These are phyloP conservation scores for Fraxinus sp. DNA, from an alignment of 305 asterid species.

Conservation along the genomic window DNA sequence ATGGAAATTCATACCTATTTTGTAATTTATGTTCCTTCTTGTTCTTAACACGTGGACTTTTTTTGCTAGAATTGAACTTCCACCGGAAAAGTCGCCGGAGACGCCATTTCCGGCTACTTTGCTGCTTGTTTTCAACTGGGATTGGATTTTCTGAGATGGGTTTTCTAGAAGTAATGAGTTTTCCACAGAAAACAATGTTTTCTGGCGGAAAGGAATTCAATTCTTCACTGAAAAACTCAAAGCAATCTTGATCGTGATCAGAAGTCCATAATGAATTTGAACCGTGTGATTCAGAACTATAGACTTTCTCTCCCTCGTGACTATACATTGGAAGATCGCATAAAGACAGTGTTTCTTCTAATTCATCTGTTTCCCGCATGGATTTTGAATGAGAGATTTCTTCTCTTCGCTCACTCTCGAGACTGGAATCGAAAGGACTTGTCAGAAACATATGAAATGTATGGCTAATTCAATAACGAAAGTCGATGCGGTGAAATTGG, in stretches of 20 bases:
- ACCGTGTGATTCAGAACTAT: constrained; percentile 38
- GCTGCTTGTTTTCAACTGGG: constrained; percentile 14
- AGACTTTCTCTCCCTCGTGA: constrained; percentile 34
- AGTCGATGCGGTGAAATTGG: constrained; percentile 14
- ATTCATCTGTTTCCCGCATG: constrained; percentile 36
- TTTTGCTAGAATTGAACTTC: constrained; percentile 16
- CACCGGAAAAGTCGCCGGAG: constrained; percentile 24
- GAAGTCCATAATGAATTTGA: constrained; percentile 46
- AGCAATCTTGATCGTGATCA: constrained; percentile 29
- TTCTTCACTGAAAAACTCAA: constrained; percentile 62
- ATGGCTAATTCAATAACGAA: not conserved
- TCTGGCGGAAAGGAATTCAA: constrained; percentile 41
- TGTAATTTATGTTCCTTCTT: constrained; percentile 18
- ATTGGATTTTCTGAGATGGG: constrained; percentile 17
- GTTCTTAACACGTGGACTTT: constrained; percentile 17
- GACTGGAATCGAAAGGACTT: not conserved
- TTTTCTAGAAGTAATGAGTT: constrained; percentile 41
- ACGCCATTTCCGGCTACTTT: constrained; percentile 20
- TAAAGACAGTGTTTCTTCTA: constrained; percentile 58
- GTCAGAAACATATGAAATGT: not conserved
- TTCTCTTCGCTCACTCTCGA: constrained; percentile 26
- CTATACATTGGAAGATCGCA: constrained; percentile 53
- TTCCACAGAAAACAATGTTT: constrained; percentile 66
- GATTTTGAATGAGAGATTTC: constrained; percentile 22
- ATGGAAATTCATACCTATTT: constrained; percentile 23